Base-by-base conservation (phyloP, 495 filamentous ascomycete genomes). In the Chlorociboria aeruginascens region DNA sequence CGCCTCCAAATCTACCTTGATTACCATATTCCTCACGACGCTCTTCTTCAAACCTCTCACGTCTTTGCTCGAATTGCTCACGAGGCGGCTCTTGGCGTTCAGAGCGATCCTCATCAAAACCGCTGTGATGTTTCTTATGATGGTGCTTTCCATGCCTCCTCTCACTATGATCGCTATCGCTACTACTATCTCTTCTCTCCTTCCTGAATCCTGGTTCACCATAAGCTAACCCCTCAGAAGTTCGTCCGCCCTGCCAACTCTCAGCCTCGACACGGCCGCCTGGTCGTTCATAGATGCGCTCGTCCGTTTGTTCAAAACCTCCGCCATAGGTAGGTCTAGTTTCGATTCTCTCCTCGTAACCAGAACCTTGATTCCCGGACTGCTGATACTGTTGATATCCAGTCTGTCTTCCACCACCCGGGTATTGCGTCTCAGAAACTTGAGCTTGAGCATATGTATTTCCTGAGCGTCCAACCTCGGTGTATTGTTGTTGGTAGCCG, bases 401-500 rank as follows among this genome's bases (percentile, higher is more conserved):
- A 16, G 66, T 58, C 32, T 63, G 53, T 10, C 57, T 56, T 17
- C 61, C 65, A n/a, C 61, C 62, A 44, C 57, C 59, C 9, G 53
- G 52, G 35, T 66, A 57, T 1, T 53, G 48, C 17, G 61, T 66
- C 37, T 66, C 58, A 12, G 54, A 62, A 36, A 68, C 63, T 40
- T 63, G 61, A 33, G 63, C 65, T 51, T 69, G 65, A 16, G 57
- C 66, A 45, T 67, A 69, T n/a, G 13, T 40, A 33, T 56, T 54
- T 10, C 53, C 55, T n/a, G 41, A 29, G 30, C 55, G 52, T 13
- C 60, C 60, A 14, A 61, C 43, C 41, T 65, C 52, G 20, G 61
- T 60, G 43, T 61, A 52, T 8, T 48, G 53, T 42, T 69, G 56
- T 16, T 61, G 60, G 39, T 67, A 66, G n/a, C 54, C 59, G 11